phyloP scores from a whole-genome alignment of 2,329 filamentous ascomycete genomes.

The Dothidotthia symphoricarpi region DNA sequence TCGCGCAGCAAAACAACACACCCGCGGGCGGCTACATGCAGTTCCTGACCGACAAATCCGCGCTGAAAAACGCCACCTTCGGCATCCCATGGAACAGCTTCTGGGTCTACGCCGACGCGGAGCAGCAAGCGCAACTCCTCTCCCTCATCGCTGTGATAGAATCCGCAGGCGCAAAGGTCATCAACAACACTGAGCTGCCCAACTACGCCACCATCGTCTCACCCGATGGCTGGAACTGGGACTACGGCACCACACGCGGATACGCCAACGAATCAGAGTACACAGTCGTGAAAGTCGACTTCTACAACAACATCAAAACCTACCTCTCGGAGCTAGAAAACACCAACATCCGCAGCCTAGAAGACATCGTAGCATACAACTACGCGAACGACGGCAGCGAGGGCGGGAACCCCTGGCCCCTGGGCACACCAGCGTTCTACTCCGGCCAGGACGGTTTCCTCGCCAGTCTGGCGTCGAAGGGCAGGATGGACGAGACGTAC shows the following conservation, averaged over 20 bases:
- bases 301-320: conserved; percentile 63
- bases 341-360: conserved; percentile 20
- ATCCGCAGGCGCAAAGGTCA: conserved; percentile 62
- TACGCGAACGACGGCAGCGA: conserved; percentile 63
- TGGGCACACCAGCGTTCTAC: conserved; percentile 50
- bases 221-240: conserved; percentile 72
- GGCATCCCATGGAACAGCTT: conserved; percentile 71
- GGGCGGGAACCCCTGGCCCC: conserved; percentile 58
- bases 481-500: conserved; percentile 64
- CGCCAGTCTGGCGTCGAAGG: conserved; percentile 60
- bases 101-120: conserved; percentile 60
- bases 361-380: conserved; percentile 39
- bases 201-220: conserved; percentile 62
- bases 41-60: conserved; percentile 54
- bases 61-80: conserved; percentile 62
- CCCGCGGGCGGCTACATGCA: conserved; percentile 58
- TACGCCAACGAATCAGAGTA: conserved; percentile 72
- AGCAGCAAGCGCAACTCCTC: conserved; percentile 57
- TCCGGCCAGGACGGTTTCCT: conserved; percentile 72
- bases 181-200: conserved; percentile 69
- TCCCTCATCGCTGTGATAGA: conserved; percentile 54
- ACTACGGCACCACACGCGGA: conserved; percentile 62
- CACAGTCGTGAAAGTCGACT: conserved; percentile 69
- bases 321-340: conserved; percentile 65
- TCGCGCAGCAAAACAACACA: conserved; percentile 55